Evolutionary conservation across 768 basidiomycete species (phyloP), one percentile per base, ranked within the genome.

Genomic region (Mycena rosella): DNA sequence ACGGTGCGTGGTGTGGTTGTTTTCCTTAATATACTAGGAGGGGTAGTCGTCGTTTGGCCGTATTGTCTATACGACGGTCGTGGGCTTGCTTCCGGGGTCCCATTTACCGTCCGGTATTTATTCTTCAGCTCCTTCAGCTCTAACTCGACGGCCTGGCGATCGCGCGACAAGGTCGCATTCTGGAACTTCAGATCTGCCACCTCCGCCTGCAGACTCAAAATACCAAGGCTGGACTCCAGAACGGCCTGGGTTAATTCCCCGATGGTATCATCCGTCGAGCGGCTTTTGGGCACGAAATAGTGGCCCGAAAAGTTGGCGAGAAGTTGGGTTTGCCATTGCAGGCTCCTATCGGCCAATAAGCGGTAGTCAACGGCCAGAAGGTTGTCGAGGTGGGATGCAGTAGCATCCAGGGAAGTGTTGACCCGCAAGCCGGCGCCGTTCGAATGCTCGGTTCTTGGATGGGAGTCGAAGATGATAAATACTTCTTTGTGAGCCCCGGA

Each of bases 381-480:
- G 0, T 81, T 73, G 22, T 80, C 76, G 53, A 91, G 79, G 52
- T 85, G 83, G 18, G 70, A 55, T 3, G 87, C 85, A 1, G 85
- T 79, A 5, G 69, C 75, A 26, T 83, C 80, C 9, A 86, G 61
- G 7, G 84, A 87, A 1, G 81, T 77, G 71, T 82, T 86, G 67
- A 91, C 77, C 42, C 86, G 83, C 56, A 91, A 83, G 0, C 87
- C 91, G 3, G 89, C 85, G 8, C 91, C 91, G 32, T 89, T n/a
- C n/a, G n/a, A 87, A 69, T 91, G 85, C 22, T 81, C 82, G 0
- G 87, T 83, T 15, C 42, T 44, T 6, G 42, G 42, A 73, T 91
- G 91, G 3, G 90, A 90, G 77, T 92, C 91, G 65, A 92, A 92
- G 47, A 91, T 78, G 49, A 87, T 81, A 69, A 87, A 91, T 18